Evolutionary conservation across 2,329 filamentous ascomycete species (phyloP), one percentile per base, ranked within the genome.

Genomic region (Camillea tinctor): DNA sequence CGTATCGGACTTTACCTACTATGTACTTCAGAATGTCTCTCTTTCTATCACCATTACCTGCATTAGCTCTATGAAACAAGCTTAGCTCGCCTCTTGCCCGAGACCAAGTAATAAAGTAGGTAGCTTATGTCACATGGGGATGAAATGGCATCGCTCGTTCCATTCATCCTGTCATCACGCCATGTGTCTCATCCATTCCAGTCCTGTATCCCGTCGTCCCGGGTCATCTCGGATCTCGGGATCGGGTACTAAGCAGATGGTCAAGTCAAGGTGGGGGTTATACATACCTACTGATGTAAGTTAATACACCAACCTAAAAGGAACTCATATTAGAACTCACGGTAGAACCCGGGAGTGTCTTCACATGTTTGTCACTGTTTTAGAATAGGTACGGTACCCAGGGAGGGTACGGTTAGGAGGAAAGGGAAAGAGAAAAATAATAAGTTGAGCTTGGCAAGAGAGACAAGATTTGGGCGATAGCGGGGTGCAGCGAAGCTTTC

Each of bases 401-500:
- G 36, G 36, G 7, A 9, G 13, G 36, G 36, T n/a, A 44, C 36
- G 36, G 36, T 44, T 44, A 11, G 17, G 15, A 44, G 36, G 17
- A 44, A 44, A 44, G 15, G n/a, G 36, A 44, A 11, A n/a, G 6
- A 30, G 26, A 6, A 30, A 13, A 6, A 13, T 30, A 30, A 6
- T 13, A 44, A 44, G 13, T n/a, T 44, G 17, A 15, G 11, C 17
- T n/a, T 44, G 49, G 49, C 49, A 50, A 49, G 5, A 30, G 26
- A 30, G 7, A 17, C 36, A 44, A 44, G 36, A 44, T 44, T 57
- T 55, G 50, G 50, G 44, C 22, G 24, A 54, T 13, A 52, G 61
- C 55, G 59, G 61, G 61, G 61, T 64, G 49, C 49, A 30, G 11
- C 8, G 6, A 4, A n/a, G 36, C 23, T 19, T 40, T 61, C 56